Percentiles rank a stretch among this genome's conserved stretches.
Conservation (phyloP, 192 early-diverging fungal species). For the Backusella australiensis region DNA sequence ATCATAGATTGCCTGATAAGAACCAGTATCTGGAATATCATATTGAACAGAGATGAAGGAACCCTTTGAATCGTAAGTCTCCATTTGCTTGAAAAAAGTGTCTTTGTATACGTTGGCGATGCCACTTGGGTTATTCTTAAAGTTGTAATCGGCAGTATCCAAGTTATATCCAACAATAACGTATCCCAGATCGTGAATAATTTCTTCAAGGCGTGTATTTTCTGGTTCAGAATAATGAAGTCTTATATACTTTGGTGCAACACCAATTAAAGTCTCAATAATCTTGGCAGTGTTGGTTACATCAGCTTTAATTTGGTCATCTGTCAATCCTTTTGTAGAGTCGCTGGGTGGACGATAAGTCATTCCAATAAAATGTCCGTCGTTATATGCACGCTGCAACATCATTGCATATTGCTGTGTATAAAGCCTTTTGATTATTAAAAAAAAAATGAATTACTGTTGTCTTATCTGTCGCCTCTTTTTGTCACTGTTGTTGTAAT, state of each 20-base stretch:
- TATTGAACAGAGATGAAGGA: slow-evolving; percentile 47
- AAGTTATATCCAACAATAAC: slow-evolving; percentile 48
- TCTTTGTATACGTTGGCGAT: slow-evolving; percentile 41
- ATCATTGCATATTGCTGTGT: slow-evolving; percentile 53
- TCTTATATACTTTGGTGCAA: slow-evolving; percentile 50
- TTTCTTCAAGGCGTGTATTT: slow-evolving; percentile 41
- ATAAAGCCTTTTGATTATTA: slow-evolving; percentile 31
- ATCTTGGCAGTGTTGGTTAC: slow-evolving; percentile 43
- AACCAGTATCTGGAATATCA: slow-evolving; percentile 50
- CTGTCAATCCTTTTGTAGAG: slow-evolving; percentile 37
- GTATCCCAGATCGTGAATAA: slow-evolving; percentile 42
- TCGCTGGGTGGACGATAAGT: slow-evolving; percentile 53
- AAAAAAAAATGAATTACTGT: not conserved
- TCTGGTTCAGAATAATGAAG: slow-evolving; percentile 42
- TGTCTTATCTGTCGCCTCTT: not conserved
- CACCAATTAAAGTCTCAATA: slow-evolving; percentile 44
- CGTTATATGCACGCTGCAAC: slow-evolving; percentile 50
- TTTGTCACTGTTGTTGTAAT: not conserved
- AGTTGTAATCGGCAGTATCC: slow-evolving; percentile 49
- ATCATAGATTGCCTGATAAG: slow-evolving; percentile 43
- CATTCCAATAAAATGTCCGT: slow-evolving; percentile 57
- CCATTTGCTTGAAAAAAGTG: slow-evolving; percentile 42
- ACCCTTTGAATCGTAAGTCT: slow-evolving; percentile 46
- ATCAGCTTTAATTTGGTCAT: slow-evolving; percentile 42
- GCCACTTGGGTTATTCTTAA: slow-evolving; percentile 39